phyloP scores from a whole-genome alignment of 2,329 filamentous ascomycete genomes.

The Rosellinia necatrix region DNA sequence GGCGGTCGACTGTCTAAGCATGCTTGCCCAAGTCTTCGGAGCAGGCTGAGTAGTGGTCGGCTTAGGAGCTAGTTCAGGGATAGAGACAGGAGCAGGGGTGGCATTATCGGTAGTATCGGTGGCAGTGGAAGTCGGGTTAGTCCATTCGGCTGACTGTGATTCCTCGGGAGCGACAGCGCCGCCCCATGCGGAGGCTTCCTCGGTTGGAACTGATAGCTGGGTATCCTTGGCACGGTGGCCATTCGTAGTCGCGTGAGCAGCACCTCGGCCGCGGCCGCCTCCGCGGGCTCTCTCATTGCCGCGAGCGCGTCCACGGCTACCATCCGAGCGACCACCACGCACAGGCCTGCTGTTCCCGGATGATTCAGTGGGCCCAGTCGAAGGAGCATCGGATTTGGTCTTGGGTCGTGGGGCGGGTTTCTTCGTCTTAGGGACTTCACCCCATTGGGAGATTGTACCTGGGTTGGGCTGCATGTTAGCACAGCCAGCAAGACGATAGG shows the following conservation, averaged over 20 bases:
- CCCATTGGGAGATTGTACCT: slow-evolving; percentile 84
- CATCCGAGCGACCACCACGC: slow-evolving; percentile 63
- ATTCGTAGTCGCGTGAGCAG: slow-evolving; percentile 63
- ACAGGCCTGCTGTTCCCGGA: slow-evolving; percentile 53
- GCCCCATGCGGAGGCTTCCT: slow-evolving; percentile 69
- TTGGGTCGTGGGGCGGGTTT: slow-evolving; percentile 76
- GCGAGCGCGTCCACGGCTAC: slow-evolving; percentile 40
- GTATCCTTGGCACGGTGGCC: slow-evolving; percentile 63
- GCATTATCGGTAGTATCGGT: slow-evolving; percentile 44
- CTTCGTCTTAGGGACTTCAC: slow-evolving; percentile 79
- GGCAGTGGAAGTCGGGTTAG: slow-evolving; percentile 23
- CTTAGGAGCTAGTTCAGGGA: slow-evolving; percentile 35
- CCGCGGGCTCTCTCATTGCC: slow-evolving; percentile 66
- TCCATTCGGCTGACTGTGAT: slow-evolving; percentile 48
- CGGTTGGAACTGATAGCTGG: slow-evolving; percentile 68
- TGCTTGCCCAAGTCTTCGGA: slow-evolving; percentile 74
- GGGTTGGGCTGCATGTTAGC: slow-evolving; percentile 38
- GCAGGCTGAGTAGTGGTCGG: slow-evolving; percentile 44
- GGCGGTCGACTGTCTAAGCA: slow-evolving; percentile 65
- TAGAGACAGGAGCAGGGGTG: slow-evolving; percentile 45
- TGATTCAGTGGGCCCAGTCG: slow-evolving; percentile 57
- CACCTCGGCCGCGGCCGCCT: slow-evolving; percentile 67
- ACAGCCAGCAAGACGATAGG: background rate
- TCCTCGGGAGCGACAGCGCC: slow-evolving; percentile 49
- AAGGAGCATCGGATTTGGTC: slow-evolving; percentile 63